Evolutionary conservation across 2,329 filamentous ascomycete species (phyloP).

Genomic region (Colletotrichum lupini): DNA sequence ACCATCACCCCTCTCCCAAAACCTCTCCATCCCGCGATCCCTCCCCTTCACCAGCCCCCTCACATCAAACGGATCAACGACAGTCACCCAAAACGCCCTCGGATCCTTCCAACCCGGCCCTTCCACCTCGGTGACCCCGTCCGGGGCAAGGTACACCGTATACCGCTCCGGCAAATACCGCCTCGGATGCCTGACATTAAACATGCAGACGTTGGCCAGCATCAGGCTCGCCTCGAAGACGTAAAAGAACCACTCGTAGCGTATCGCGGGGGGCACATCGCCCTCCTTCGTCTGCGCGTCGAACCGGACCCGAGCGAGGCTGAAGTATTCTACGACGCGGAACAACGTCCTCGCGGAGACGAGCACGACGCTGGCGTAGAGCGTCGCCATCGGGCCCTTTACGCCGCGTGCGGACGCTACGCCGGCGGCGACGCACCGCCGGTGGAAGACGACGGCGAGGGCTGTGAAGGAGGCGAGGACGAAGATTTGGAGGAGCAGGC

Average conservation of each 20-base stretch:
- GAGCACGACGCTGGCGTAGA: slow-evolving; percentile 62
- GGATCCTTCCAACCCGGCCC: slow-evolving; percentile 62
- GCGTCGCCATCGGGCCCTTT: slow-evolving; percentile 52
- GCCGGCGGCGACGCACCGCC: slow-evolving; percentile 50
- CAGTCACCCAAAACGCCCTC: slow-evolving; percentile 53
- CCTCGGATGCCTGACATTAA: slow-evolving; percentile 63
- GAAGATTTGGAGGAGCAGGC: slow-evolving; percentile 65
- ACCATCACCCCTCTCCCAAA: slow-evolving; percentile 46
- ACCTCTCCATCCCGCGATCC: slow-evolving; percentile 44
- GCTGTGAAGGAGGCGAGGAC: slow-evolving; percentile 61
- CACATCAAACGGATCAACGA: slow-evolving; percentile 55
- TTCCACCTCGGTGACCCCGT: slow-evolving; percentile 60
- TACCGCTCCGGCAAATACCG: slow-evolving; percentile 60
- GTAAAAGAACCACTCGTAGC: slow-evolving; percentile 70
- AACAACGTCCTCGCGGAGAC: slow-evolving; percentile 67
- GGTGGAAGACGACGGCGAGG: slow-evolving; percentile 62
- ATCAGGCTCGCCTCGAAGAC: slow-evolving; percentile 67
- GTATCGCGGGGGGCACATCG: slow-evolving; percentile 56
- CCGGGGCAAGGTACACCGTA: slow-evolving; percentile 60
- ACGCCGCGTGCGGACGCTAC: slow-evolving; percentile 46
- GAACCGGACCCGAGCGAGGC: slow-evolving; percentile 53
- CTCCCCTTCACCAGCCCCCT: slow-evolving; percentile 46
- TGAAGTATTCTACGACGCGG: slow-evolving; percentile 69
- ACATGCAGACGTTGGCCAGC: slow-evolving; percentile 60
- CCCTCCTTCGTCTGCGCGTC: slow-evolving; percentile 49